Conservation (phyloP, 176 grass and related monocot species). For the Saccharum spontaneum region DNA sequence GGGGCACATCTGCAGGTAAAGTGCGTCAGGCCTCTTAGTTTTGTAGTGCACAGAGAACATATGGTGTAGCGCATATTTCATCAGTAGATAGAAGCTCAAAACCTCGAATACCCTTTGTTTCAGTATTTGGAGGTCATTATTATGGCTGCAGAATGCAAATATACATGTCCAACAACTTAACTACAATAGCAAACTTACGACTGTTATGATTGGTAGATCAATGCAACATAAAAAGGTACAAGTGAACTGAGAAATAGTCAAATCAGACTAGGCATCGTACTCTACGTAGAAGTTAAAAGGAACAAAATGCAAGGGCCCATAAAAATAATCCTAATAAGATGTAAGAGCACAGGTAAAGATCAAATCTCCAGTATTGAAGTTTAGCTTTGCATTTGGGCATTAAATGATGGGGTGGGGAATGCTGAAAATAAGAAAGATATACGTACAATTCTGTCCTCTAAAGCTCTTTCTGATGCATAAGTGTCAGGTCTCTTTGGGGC, state of each 20-base stretch:
- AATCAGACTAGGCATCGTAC: background rate
- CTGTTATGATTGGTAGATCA: conserved; percentile 12
- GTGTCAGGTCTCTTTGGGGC: conserved; percentile 41
- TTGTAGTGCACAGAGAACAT: background rate
- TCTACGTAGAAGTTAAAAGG: background rate
- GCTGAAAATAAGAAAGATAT: conserved; percentile 4
- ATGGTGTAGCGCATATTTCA: background rate
- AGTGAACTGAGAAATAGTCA: background rate
- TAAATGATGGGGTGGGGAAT: background rate
- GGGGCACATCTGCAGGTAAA: conserved; percentile 64
- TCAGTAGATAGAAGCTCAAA: background rate
- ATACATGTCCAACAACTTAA: background rate
- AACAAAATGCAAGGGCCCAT: background rate
- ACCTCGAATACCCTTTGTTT: background rate
- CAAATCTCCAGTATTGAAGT: background rate
- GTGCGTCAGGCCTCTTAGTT: conserved; percentile 22
- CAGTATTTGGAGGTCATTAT: background rate
- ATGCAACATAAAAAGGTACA: background rate
- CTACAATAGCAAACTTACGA: background rate
- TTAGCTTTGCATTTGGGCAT: background rate
- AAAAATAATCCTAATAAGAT: background rate
- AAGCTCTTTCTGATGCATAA: conserved; percentile 52
- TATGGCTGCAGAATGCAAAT: conserved; percentile 8
- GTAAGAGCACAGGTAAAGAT: background rate
- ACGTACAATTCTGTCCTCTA: conserved; percentile 65